Percentiles rank a stretch among this genome's conserved stretches.
Evolutionary conservation across 257 asterid species (phyloP).

Genomic region (Apocynum venetum): DNA sequence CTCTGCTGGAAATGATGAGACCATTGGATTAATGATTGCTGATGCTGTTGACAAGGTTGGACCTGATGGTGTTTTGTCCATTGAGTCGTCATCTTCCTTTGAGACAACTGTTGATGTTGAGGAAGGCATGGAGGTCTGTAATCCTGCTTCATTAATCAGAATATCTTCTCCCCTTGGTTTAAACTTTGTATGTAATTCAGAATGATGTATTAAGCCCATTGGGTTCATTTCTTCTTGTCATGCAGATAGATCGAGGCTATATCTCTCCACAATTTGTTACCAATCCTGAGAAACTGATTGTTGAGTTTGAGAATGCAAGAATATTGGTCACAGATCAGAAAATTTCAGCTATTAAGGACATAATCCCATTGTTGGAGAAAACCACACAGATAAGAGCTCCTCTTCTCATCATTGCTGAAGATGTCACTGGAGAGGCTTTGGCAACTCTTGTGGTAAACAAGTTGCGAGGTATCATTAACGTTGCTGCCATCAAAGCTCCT

Average conservation of each 20-base stretch:
- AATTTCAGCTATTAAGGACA: conserved; percentile 84
- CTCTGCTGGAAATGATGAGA: conserved; percentile 90
- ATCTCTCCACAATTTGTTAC: conserved; percentile 94
- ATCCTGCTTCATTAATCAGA: background rate
- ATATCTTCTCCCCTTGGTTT: background rate
- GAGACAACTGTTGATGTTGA: conserved; percentile 96
- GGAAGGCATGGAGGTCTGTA: conserved; percentile 97
- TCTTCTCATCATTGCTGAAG: conserved; percentile 82
- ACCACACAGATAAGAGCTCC: conserved; percentile 86
- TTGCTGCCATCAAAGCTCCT: conserved; percentile 99
- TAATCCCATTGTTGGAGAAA: conserved; percentile 80
- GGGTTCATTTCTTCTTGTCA: background rate
- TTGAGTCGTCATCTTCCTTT: conserved; percentile 93
- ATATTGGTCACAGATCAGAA: conserved; percentile 86
- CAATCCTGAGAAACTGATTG: conserved; percentile 79
- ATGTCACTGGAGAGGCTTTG: conserved; percentile 92
- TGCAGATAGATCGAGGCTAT: conserved; percentile 90
- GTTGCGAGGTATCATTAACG: conserved; percentile 86
- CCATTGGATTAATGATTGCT: conserved; percentile 81
- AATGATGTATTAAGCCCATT: too few species aligned
- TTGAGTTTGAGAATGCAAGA: conserved; percentile 79
- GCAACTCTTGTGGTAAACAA: conserved; percentile 97
- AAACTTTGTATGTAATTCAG: background rate
- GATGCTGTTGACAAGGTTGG: conserved; percentile 98
- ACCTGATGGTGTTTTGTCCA: conserved; percentile 96